A percentile compares a stretch with the other conserved stretches of the same genome.
phyloP scores from a whole-genome alignment of 2,329 filamentous ascomycete species.

The Fusarium sp. region DNA sequence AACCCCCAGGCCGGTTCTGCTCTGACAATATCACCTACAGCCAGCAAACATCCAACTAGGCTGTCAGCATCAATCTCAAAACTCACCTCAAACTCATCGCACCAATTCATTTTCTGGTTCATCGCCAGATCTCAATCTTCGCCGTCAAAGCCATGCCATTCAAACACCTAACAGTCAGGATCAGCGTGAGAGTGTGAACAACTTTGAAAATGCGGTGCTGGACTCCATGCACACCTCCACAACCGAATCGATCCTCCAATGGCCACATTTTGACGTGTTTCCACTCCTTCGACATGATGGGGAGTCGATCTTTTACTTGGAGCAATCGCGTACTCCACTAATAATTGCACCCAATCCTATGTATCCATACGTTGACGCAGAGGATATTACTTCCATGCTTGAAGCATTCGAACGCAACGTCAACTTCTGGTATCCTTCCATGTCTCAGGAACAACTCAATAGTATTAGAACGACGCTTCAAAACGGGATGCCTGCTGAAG shows the following conservation, averaged over 20 bases:
- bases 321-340: constrained; percentile 58
- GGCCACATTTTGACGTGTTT: constrained; percentile 64
- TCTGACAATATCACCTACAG: constrained; percentile 4
- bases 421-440: constrained; percentile 68
- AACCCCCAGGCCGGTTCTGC: not conserved
- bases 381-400: constrained; percentile 59
- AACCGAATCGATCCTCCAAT: constrained; percentile 65
- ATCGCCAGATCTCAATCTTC: constrained; percentile 38
- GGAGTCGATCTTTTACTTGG: constrained; percentile 62
- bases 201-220: constrained; percentile 62
- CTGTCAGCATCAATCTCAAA: constrained; percentile 27
- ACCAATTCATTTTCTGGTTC: constrained; percentile 46
- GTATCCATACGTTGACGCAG: constrained; percentile 58
- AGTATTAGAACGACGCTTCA: constrained; percentile 52
- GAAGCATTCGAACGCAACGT: constrained; percentile 61
- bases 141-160: constrained; percentile 45
- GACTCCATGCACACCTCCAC: constrained; percentile 65
- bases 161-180: constrained; percentile 43
- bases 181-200: constrained; percentile 41
- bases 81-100: constrained; percentile 37
- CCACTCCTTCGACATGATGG: constrained; percentile 59
- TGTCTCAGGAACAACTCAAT: constrained; percentile 57
- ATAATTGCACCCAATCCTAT: constrained; percentile 53
- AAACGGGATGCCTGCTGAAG: constrained; percentile 54
- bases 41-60: constrained; percentile 23